These are phyloP conservation scores for Terfezia claveryi DNA, from an alignment of 495 filamentous ascomycete species.

Conservation along the genomic window DNA sequence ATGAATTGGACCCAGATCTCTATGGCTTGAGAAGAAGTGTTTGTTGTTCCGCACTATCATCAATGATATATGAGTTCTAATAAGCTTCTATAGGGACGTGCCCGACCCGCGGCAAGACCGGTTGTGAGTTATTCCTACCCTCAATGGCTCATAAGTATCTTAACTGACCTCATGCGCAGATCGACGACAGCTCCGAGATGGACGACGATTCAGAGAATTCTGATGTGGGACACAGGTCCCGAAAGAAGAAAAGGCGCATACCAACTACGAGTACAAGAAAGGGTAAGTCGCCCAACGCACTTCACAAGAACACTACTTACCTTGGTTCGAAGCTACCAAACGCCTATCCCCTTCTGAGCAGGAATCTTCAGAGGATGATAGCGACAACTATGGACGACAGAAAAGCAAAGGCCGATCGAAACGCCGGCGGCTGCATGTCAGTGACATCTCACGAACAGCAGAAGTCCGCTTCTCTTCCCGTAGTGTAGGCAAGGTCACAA, in stretches of 20 bases:
- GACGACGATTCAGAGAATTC: constrained; percentile 53
- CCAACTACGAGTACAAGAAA: constrained; percentile 21
- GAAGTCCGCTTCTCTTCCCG: constrained; percentile 82
- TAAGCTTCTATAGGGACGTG: constrained; percentile 24
- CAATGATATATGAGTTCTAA: background rate
- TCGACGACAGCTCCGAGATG: constrained; percentile 19
- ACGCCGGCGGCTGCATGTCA: constrained; percentile 40
- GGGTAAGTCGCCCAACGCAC: constrained; percentile 29
- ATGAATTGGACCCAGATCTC: constrained; percentile 79
- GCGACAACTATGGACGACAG: constrained; percentile 33
- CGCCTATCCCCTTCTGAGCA: constrained; percentile 34
- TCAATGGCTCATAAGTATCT: constrained; percentile 5
- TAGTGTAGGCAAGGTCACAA: constrained; percentile 63
- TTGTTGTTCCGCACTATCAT: constrained; percentile 26
- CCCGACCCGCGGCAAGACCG: constrained; percentile 27
- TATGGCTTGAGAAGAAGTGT: constrained; percentile 87
- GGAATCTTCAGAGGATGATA: constrained; percentile 28
- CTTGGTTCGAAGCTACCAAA: constrained; percentile 36
- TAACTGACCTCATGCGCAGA: constrained; percentile 4
- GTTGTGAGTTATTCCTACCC: constrained; percentile 22
- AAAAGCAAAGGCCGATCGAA: constrained; percentile 34
- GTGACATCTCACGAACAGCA: constrained; percentile 35
- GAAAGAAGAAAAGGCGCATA: constrained; percentile 25
- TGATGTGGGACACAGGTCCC: constrained; percentile 35
- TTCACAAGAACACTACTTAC: constrained; percentile 16